These are phyloP conservation scores for Pythium dissimile DNA, from an alignment of 352 stramenopile species.

Conservation along the genomic window DNA sequence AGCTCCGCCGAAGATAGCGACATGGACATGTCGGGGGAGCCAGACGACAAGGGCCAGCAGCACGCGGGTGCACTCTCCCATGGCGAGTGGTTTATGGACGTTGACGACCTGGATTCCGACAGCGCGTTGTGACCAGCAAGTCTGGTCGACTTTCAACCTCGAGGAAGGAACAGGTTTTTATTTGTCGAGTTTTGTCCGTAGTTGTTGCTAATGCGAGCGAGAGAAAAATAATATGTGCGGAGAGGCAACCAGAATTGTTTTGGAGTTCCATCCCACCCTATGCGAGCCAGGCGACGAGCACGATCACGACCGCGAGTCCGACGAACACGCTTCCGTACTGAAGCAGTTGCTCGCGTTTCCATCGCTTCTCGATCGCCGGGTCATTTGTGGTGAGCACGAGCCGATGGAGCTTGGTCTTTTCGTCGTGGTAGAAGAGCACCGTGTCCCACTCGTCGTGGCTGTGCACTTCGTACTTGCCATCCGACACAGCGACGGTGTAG, in stretches of 20 bases:
- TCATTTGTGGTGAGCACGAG: slow-evolving; percentile 18
- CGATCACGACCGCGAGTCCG: neutral
- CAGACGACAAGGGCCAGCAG: slow-evolving; percentile 5
- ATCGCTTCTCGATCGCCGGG: slow-evolving; percentile 10
- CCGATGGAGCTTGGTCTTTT: slow-evolving; percentile 18
- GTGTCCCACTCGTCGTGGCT: slow-evolving; percentile 57
- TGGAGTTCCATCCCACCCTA: neutral
- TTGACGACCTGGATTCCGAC: slow-evolving; percentile 9
- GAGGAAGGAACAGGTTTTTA: neutral
- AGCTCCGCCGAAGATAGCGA: slow-evolving; percentile 28
- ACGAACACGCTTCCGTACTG: slow-evolving; percentile 1
- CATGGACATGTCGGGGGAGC: slow-evolving; percentile 22
- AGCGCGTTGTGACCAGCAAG: neutral
- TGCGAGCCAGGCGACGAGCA: neutral
- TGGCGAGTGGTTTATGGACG: slow-evolving; percentile 27
- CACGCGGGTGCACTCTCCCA: slow-evolving; percentile 22
- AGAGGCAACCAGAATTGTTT: too few relatives aligned
- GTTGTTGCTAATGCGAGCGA: too few relatives aligned
- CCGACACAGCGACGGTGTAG: slow-evolving; percentile 51
- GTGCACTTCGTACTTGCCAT: slow-evolving; percentile 48
- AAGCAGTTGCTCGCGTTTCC: slow-evolving; percentile 5
- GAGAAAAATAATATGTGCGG: too few relatives aligned
- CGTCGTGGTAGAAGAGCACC: slow-evolving; percentile 54
- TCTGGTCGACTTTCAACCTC: neutral
- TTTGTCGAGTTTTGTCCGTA: too few relatives aligned